Conservation (phyloP, 495 filamentous ascomycete species). For the Lepidopterella palustris region DNA sequence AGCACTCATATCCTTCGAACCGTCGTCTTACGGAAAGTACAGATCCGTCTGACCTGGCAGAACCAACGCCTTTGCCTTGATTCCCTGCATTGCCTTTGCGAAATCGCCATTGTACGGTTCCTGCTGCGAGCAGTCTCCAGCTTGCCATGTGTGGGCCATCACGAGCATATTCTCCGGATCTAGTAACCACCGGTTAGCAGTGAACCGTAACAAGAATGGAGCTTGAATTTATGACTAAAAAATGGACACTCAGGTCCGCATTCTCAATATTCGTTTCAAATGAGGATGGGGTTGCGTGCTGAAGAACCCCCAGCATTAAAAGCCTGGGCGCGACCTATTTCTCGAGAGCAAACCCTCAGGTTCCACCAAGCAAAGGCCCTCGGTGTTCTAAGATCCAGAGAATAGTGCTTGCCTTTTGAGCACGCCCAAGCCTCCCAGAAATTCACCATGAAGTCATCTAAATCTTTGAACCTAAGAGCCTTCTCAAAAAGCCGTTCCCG, state of each 20-base stretch:
- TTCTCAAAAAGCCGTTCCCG: constrained; percentile 58
- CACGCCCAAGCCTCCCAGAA: constrained; percentile 71
- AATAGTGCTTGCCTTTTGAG: constrained; percentile 46
- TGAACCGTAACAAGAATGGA: too few species aligned
- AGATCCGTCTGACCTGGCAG: constrained; percentile 61
- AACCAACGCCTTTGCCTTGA: constrained; percentile 61
- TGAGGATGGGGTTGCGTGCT: too few species aligned
- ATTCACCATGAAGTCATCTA: constrained; percentile 63
- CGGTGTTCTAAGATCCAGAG: not conserved
- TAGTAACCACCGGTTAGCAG: constrained; percentile 22
- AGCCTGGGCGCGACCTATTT: not conserved
- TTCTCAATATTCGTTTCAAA: too few species aligned
- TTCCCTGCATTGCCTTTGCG: constrained; percentile 56
- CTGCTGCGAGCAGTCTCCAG: constrained; percentile 57
- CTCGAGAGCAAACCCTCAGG: too few species aligned
- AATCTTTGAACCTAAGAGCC: constrained; percentile 50
- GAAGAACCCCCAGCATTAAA: too few species aligned
- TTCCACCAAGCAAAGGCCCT: too few species aligned
- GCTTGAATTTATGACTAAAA: too few species aligned
- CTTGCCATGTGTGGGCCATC: constrained; percentile 71
- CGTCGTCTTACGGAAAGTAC: constrained; percentile 61
- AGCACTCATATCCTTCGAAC: not conserved
- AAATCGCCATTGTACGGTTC: constrained; percentile 60
- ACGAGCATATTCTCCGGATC: constrained; percentile 61
- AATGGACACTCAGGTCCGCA: too few species aligned